A percentile compares a stretch with the other conserved stretches of the same genome.
Evolutionary conservation across 371 early-diverging fungal genomes (phyloP).

Genomic region (Dentiscutata heterogama): DNA sequence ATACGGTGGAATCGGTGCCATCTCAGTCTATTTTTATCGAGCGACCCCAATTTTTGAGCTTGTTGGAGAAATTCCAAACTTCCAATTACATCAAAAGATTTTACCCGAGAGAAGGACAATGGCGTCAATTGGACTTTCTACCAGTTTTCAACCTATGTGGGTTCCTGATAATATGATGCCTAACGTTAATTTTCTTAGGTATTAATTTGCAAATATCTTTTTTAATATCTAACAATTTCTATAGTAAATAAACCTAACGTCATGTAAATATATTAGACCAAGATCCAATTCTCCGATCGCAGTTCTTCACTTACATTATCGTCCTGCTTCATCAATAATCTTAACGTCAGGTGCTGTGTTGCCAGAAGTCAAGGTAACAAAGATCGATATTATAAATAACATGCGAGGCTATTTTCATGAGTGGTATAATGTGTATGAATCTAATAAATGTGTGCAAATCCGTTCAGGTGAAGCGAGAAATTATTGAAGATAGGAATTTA

Average conservation of each 20-base stretch:
- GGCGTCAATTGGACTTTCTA: not conserved
- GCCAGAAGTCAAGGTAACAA: no score
- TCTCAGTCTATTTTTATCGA: not conserved
- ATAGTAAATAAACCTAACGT: no score
- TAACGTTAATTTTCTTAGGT: not conserved
- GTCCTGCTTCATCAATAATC: not conserved
- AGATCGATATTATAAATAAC: no score
- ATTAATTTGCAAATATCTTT: not conserved
- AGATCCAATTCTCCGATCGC: not conserved
- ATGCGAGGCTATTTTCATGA: no score
- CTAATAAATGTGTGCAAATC: no score
- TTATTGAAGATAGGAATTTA: no score
- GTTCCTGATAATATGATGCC: not conserved
- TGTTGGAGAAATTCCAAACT: not conserved
- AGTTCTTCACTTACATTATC: slow-evolving; percentile 9
- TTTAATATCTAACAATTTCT: no score
- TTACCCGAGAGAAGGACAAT: not conserved
- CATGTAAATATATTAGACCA: no score
- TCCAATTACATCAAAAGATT: not conserved
- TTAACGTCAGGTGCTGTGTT: no score
- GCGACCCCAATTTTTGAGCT: not conserved
- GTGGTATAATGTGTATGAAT: no score
- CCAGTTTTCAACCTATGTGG: not conserved
- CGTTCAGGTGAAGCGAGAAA: no score
- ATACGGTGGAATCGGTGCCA: not conserved